Evolutionary conservation across 163 green algal species (phyloP).

Genomic region (Chloromonas sp.): DNA sequence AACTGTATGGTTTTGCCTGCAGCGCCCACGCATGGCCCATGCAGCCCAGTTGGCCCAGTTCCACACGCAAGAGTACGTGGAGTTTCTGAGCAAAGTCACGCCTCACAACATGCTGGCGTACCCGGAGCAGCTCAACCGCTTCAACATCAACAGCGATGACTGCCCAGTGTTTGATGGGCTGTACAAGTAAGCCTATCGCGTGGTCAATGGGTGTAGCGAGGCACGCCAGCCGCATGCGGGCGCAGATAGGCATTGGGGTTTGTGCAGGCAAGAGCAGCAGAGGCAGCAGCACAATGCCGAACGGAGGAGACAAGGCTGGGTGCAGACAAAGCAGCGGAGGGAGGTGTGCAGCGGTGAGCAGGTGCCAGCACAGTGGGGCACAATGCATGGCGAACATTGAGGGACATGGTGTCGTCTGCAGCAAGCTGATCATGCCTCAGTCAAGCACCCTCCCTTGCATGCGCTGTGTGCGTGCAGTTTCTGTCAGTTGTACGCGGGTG

Average conservation of each 20-base stretch:
- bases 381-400: neutral
- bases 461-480: slow-evolving; percentile 43
- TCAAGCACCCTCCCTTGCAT: neutral
- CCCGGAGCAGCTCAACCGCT: slow-evolving; percentile 32
- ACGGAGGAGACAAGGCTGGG: neutral
- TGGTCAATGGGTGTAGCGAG: neutral
- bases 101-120: slow-evolving; percentile 47
- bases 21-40: slow-evolving; percentile 61
- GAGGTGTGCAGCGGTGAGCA: neutral
- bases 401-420: neutral
- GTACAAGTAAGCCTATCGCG: slow-evolving; percentile 41
- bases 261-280: neutral
- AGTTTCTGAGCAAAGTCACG: slow-evolving; percentile 66
- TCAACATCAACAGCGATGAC: slow-evolving; percentile 86
- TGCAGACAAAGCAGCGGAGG: neutral
- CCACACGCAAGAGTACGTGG: slow-evolving; percentile 76
- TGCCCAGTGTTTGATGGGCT: slow-evolving; percentile 86
- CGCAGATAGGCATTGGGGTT: too few relatives aligned
- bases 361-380: neutral
- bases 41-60: slow-evolving; percentile 50
- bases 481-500: slow-evolving; percentile 67
- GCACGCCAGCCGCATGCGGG: neutral
- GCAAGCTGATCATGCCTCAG: neutral
- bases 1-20: neutral
- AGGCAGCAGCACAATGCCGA: neutral